Evolutionary conservation across 371 early-diverging fungal genomes (phyloP).

Genomic region (Mucor plumbeus): DNA sequence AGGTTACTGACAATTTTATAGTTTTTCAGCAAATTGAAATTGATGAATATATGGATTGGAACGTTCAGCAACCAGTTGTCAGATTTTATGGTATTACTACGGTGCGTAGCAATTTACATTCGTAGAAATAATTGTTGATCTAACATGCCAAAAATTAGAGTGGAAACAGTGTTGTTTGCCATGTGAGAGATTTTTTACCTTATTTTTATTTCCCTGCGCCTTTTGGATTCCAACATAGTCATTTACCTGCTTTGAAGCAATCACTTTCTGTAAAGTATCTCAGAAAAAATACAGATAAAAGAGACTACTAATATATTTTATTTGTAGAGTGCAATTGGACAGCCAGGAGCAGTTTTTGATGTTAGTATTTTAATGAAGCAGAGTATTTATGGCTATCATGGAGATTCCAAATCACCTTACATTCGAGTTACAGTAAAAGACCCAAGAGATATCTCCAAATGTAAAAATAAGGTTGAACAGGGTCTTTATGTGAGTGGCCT

Average conservation of each 20-base stretch:
- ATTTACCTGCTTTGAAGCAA: constrained; percentile 61
- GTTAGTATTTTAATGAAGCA: constrained; percentile 75
- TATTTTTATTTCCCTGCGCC: constrained; percentile 98
- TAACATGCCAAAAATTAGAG: constrained; percentile 38
- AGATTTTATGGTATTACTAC: constrained; percentile 91
- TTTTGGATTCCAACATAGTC: constrained; percentile 65
- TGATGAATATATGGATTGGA: constrained; percentile 74
- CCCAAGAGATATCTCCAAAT: constrained; percentile 56
- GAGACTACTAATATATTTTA: neutral
- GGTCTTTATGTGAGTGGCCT: constrained; percentile 63
- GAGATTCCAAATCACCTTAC: constrained; percentile 71
- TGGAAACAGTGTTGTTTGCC: constrained; percentile 90
- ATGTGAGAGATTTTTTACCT: constrained; percentile 92
- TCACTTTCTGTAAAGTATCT: constrained; percentile 61
- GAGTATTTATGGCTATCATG: constrained; percentile 85
- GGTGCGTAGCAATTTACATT: constrained; percentile 46
- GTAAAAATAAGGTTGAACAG: constrained; percentile 51
- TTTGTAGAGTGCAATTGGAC: constrained; percentile 31
- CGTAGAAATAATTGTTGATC: too few species aligned
- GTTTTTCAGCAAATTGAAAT: constrained; percentile 96
- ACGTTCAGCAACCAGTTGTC: constrained; percentile 60
- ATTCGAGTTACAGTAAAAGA: constrained; percentile 71
- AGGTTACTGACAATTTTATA: constrained; percentile 8
- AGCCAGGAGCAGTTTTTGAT: constrained; percentile 46
- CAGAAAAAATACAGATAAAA: neutral